Percentiles rank a stretch among this genome's conserved stretches.
Conservation (phyloP, 768 basidiomycete genomes). For the Udeniomyces megalosporus region DNA sequence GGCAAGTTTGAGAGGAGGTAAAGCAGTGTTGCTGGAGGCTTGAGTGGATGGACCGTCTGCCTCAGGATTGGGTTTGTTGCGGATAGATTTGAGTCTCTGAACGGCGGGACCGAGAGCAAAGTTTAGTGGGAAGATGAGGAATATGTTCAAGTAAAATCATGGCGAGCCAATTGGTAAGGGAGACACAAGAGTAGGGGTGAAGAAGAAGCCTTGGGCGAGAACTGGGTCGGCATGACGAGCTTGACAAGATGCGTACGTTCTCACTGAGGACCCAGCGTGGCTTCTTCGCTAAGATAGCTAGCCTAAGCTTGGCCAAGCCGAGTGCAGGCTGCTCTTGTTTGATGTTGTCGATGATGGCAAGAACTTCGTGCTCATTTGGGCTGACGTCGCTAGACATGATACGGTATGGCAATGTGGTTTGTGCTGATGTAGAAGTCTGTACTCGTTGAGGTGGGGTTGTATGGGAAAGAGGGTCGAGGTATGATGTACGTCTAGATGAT, state of each 20-base stretch:
- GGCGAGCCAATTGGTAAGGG: too few species aligned
- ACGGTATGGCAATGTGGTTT: not conserved
- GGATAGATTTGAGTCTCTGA: too few species aligned
- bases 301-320: slow-evolving; percentile 14
- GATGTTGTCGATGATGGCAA: slow-evolving; percentile 12
- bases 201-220: too few species aligned
- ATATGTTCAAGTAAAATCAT: too few species aligned
- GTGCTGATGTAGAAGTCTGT: not conserved
- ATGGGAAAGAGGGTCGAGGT: not conserved
- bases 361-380: not conserved
- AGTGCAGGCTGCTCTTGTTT: slow-evolving; percentile 12
- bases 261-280: not conserved
- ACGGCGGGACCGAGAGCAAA: too few species aligned
- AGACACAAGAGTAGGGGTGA: too few species aligned
- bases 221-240: too few species aligned
- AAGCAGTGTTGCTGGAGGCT: slow-evolving; percentile 1
- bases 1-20: slow-evolving; percentile 2
- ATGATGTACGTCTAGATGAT: not conserved
- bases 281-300: not conserved
- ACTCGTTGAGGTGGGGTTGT: not conserved
- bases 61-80: too few species aligned
- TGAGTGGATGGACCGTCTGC: not conserved
- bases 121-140: too few species aligned
- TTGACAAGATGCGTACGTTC: not conserved
- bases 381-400: not conserved